These are phyloP conservation scores for Zygoascus flipseniorum DNA, from an alignment of 805 yeast species.

Conservation along the genomic window DNA sequence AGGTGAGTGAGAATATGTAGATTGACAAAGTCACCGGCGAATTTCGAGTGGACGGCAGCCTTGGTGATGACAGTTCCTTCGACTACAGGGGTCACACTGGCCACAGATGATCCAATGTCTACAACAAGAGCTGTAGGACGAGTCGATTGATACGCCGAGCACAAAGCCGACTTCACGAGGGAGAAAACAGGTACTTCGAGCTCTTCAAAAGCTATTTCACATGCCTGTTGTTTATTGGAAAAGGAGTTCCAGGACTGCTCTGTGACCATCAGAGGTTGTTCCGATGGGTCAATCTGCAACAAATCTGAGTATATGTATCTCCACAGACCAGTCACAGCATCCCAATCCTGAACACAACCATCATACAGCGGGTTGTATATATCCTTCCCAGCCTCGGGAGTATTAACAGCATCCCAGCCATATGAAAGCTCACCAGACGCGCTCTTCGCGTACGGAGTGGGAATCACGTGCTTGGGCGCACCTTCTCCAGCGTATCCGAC, in stretches of 20 bases:
- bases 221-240: slow-evolving; percentile 46
- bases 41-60: slow-evolving; percentile 20
- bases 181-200: slow-evolving; percentile 71
- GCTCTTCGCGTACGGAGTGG: slow-evolving; percentile 50
- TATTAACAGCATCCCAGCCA: slow-evolving; percentile 37
- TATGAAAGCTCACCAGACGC: slow-evolving; percentile 21
- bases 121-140: slow-evolving; percentile 70
- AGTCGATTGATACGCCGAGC: slow-evolving; percentile 43
- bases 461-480: slow-evolving; percentile 63
- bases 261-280: slow-evolving; percentile 54
- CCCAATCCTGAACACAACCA: slow-evolving; percentile 46
- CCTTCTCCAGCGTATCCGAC: slow-evolving; percentile 92
- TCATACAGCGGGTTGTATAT: slow-evolving; percentile 27
- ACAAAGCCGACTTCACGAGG: slow-evolving; percentile 66
- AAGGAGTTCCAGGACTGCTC: slow-evolving; percentile 65
- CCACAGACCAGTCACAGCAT: slow-evolving; percentile 61
- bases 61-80: slow-evolving; percentile 57
- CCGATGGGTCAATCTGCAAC: slow-evolving; percentile 45
- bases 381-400: slow-evolving; percentile 26
- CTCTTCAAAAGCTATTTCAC: slow-evolving; percentile 68
- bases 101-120: slow-evolving; percentile 66
- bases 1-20: slow-evolving; percentile 48
- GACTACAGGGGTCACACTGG: slow-evolving; percentile 42
- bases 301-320: slow-evolving; percentile 45
- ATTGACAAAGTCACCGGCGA: slow-evolving; percentile 78